phyloP scores from a whole-genome alignment of 441 rosid genomes.

The Aleurites moluccanus region DNA sequence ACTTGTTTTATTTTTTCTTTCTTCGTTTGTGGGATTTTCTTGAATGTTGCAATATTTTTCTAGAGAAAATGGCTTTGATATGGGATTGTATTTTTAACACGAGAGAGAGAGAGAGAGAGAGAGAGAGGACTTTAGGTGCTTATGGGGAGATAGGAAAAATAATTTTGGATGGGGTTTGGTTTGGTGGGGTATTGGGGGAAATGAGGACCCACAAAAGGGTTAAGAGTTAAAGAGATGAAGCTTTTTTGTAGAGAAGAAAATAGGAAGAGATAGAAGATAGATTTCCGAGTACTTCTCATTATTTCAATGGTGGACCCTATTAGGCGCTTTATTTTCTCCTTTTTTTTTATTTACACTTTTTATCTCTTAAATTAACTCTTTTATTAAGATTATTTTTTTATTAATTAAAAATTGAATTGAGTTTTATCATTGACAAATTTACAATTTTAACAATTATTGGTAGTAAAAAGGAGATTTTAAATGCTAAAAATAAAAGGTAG shows the following conservation, averaged over 20 bases:
- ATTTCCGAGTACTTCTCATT: conserved; percentile 17
- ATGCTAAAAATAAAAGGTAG: too few species aligned
- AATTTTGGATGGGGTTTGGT: conserved; percentile 6
- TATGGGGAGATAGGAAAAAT: background rate
- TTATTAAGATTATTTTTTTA: too few species aligned
- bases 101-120: background rate
- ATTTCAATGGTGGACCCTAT: conserved; percentile 34
- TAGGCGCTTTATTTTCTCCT: conserved; percentile 19
- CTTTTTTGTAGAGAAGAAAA: conserved; percentile 15
- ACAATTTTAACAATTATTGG: too few species aligned
- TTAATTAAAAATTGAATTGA: too few species aligned
- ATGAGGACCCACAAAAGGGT: conserved; percentile 21
- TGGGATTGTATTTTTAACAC: background rate
- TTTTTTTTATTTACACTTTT: background rate
- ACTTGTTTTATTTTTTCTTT: background rate
- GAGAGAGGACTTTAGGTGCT: background rate
- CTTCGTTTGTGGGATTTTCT: background rate
- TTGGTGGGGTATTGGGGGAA: background rate
- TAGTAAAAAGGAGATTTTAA: too few species aligned
- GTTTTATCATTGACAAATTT: too few species aligned
- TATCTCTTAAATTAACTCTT: background rate
- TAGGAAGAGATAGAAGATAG: background rate
- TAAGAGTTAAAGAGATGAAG: conserved; percentile 1
- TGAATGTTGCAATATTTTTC: background rate
- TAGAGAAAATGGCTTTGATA: background rate